These are phyloP conservation scores for Ephemerocybe angulata DNA, from an alignment of 768 basidiomycete species.

Conservation along the genomic window DNA sequence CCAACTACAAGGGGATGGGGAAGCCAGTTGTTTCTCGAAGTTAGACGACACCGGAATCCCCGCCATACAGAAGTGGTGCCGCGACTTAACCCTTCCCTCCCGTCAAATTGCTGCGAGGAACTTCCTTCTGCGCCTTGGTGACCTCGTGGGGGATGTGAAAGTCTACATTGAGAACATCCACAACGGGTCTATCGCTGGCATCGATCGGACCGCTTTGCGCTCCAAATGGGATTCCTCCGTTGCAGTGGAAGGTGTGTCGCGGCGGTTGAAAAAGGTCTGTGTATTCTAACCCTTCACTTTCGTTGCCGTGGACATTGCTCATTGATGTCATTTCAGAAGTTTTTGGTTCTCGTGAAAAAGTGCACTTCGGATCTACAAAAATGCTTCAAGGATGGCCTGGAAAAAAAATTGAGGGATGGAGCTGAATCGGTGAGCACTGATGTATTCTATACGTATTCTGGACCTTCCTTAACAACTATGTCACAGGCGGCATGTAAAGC, in stretches of 20 bases:
- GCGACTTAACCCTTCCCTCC: slow-evolving; percentile 47
- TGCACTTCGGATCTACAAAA: slow-evolving; percentile 45
- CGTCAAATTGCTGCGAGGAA: slow-evolving; percentile 42
- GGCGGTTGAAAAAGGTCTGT: slow-evolving; percentile 38
- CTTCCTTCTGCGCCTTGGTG: slow-evolving; percentile 44
- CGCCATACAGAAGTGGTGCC: slow-evolving; percentile 55
- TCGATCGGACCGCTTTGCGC: no score
- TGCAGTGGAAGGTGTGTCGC: slow-evolving; percentile 37
- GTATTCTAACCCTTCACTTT: no score
- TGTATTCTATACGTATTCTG: slow-evolving; percentile 13
- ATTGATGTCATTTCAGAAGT: no score
- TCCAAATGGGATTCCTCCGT: background rate
- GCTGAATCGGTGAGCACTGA: slow-evolving; percentile 42
- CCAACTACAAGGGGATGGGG: slow-evolving; percentile 58
- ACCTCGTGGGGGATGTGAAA: slow-evolving; percentile 45
- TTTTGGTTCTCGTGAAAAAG: slow-evolving; percentile 39
- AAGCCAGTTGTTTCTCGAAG: slow-evolving; percentile 50
- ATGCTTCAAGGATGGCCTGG: slow-evolving; percentile 49
- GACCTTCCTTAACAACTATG: no score
- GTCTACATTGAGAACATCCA: slow-evolving; percentile 44
- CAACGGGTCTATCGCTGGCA: no score
- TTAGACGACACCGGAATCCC: slow-evolving; percentile 52
- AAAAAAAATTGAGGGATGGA: slow-evolving; percentile 53
- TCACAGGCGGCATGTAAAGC: no score
- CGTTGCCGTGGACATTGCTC: background rate